Base-by-base conservation (phyloP, 2,329 filamentous ascomycete species). In the Cercospora canescens region DNA sequence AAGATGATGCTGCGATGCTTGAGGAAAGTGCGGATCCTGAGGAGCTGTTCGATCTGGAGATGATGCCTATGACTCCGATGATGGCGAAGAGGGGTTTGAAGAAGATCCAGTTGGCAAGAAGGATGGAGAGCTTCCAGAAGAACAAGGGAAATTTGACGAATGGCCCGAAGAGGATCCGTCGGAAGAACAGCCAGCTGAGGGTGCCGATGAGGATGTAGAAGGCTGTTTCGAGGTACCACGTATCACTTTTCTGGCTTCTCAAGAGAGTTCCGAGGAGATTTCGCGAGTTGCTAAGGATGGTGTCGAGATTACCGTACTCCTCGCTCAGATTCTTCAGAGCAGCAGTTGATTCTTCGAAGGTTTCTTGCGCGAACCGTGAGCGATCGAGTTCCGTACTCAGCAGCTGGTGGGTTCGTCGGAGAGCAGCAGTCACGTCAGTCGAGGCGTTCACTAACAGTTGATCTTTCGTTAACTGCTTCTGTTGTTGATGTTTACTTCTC, bases 161-260 rank as follows among this genome's bases (percentile, higher is more conserved):
- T 1, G 95, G 95, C 0, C 95, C 94, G 81, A 96, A 99, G 7
- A 99, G 76, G 45, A 94, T 83, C 52, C 95, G 84, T 30, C 95
- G 84, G 75, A 96, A 97, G 6, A 97, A 76, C 7, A 99, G 85
- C 95, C 95, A 99, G 32, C 83, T 84, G 48, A 94, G 88, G 1
- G 93, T 97, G 6, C 81, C 86, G 24, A 91, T 75, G 16, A 98
- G 85, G 72, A 97, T 85, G 76, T 94, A 96, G 71, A 98, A 89
- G 2, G 94, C 88, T 39, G 92, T 96, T 79, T 95, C 91, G 35
- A 99, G 86, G 77, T 99, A 99, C 95, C 95, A 99, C 2, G 94
- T 97, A 77, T 99, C 95, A 70, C 91, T 95, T 84, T 99, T 99
- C 76, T 96, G 93, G 69, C 92, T 95, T 67, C 88, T 88, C 55